Percentiles rank a stretch among this genome's conserved stretches.
phyloP scores from a whole-genome alignment of 768 basidiomycete genomes.

The Rhodosporidiobolus odoratus region DNA sequence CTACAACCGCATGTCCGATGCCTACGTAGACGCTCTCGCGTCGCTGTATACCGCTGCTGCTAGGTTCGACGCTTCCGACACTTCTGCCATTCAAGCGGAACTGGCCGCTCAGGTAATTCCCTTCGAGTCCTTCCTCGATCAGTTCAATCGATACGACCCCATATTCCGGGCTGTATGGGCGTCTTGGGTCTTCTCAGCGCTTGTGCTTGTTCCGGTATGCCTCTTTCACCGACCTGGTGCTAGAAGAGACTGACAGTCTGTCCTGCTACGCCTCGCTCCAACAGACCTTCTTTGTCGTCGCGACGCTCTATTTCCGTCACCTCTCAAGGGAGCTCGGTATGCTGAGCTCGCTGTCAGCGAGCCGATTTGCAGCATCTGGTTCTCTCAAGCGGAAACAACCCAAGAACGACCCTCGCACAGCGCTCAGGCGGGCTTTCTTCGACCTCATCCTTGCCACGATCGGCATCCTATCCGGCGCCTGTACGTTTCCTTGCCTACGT shows the following conservation, averaged over 20 bases:
- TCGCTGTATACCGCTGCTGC: not conserved
- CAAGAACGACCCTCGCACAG: not conserved
- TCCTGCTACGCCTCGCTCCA: too few species aligned
- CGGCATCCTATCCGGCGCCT: not conserved
- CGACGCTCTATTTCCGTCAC: not conserved
- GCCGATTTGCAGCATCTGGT: not conserved
- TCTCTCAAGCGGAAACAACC: not conserved
- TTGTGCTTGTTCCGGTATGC: not conserved
- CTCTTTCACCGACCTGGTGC: not conserved
- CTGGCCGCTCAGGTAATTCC: too few species aligned
- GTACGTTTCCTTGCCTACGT: not conserved
- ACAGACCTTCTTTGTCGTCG: not conserved
- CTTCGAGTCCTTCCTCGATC: too few species aligned
- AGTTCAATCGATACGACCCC: too few species aligned
- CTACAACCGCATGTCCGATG: not conserved
- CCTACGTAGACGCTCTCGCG: not conserved
- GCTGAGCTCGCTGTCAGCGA: not conserved
- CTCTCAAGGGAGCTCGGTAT: not conserved
- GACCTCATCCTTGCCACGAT: not conserved
- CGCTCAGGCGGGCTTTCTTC: not conserved
- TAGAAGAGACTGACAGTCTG: too few species aligned
- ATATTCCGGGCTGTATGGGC: too few species aligned
- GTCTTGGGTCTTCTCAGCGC: too few species aligned
- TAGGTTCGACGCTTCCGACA: not conserved
- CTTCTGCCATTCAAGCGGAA: too few species aligned